A percentile compares a stretch with the other conserved stretches of the same genome.
These are phyloP conservation scores for Daldinia vernicosa DNA, from an alignment of 495 filamentous ascomycete species.

Conservation along the genomic window DNA sequence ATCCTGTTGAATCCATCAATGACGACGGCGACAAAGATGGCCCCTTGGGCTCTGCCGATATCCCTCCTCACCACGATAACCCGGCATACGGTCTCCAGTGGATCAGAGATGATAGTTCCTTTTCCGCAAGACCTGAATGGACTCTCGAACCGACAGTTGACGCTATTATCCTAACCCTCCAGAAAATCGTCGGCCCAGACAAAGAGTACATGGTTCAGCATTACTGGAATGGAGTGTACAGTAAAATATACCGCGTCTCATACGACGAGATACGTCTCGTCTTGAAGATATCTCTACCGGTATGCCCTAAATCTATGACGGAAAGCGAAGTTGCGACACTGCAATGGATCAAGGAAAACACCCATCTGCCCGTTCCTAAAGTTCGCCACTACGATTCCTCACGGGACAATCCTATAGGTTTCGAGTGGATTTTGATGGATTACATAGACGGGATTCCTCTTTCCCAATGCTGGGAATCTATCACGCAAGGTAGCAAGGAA, in stretches of 20 bases:
- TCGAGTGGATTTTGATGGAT: conserved; percentile 69
- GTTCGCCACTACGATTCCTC: conserved; percentile 60
- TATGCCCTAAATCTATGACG: conserved; percentile 62
- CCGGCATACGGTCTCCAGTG: conserved; percentile 30
- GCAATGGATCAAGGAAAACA: conserved; percentile 53
- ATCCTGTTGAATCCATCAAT: not conserved
- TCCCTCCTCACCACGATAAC: not conserved
- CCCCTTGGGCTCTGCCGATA: not conserved
- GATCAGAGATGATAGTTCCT: not conserved
- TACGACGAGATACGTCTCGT: conserved; percentile 45
- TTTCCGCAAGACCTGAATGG: conserved; percentile 30
- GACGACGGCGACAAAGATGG: not conserved
- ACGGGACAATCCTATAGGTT: conserved; percentile 57
- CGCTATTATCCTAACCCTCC: conserved; percentile 31
- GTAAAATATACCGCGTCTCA: conserved; percentile 52
- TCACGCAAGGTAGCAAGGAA: conserved; percentile 50
- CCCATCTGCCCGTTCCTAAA: conserved; percentile 62
- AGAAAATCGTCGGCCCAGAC: conserved; percentile 3
- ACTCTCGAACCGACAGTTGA: conserved; percentile 33
- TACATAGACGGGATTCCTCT: conserved; percentile 55
- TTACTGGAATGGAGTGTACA: conserved; percentile 43
- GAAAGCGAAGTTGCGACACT: conserved; percentile 66
- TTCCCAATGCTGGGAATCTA: conserved; percentile 52
- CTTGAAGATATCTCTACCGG: conserved; percentile 63
- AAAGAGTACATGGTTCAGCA: conserved; percentile 27